Base-by-base conservation (phyloP, 805 yeast species). In the Limtongozyma cylindracea region DNA sequence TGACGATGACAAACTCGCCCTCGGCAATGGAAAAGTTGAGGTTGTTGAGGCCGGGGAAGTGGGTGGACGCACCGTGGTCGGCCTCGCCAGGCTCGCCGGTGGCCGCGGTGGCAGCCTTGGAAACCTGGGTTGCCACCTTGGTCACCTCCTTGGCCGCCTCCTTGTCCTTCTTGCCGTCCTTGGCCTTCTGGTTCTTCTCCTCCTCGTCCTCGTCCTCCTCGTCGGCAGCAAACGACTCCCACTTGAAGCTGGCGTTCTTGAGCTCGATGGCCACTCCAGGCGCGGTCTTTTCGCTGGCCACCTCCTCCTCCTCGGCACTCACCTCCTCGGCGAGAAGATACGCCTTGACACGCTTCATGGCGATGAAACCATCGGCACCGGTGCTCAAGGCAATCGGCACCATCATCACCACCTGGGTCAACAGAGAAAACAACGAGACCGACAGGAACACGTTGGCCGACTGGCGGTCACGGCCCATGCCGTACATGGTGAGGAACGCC, bases 1-100 rank as follows among this genome's bases (percentile, higher is more conserved):
- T 72, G 13, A 74, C 54, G 27, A 72, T 70, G 6, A 77, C 46
- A 23, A 80, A 61, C 35, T 76, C 91, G 12, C 74, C 73, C 25
- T 57, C 59, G 19, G 49, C 41, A 20, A 77, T 47, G 2, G 42
- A 36, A 11, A 77, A 39, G 29, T 64, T 50, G 26, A 77, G 40
- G 33, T 68, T 31, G 19, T 31, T 25, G 35, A 67, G 34, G 32
- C 76, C 56, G 21, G 53, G 29, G 35, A 54, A 54, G 13, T 31
- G 23, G 25, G 53, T 27, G 27, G 30, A 33, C 7, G 34, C 37
- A 14, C 28, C n/a, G n/a, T n/a, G n/a, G n/a, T n/a, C n/a, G n/a
- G n/a, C n/a, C n/a, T n/a, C n/a, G n/a, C n/a, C n/a, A n/a, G 11
- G 10, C 17, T 16, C 9, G n/a, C 11, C n/a, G 5, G 6, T 17